Base-by-base conservation (phyloP, 139 green algal genomes). In the Asterochloris erici region DNA sequence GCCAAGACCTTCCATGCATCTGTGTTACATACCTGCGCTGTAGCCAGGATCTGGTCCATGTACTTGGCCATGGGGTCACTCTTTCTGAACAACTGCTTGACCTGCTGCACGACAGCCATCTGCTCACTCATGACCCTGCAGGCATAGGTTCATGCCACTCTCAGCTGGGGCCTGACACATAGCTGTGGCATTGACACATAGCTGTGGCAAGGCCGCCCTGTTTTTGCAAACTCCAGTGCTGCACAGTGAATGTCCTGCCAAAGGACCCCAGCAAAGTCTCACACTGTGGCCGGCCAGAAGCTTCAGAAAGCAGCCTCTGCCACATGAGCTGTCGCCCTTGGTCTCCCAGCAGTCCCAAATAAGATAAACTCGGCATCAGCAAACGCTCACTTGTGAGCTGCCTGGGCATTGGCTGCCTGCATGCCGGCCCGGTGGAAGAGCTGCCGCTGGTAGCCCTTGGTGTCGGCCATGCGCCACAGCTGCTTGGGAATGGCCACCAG, bases 401-500 rank as follows among this genome's bases (percentile, higher is more conserved):
- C 66, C 24, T 78, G 17, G 17, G 85, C 79, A 4, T 77, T 84
- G 74, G 84, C 76, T 1, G 83, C 83, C 76, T 91, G 87, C 63
- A 85, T 38, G 60, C 90, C 89, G 27, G 85, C 89, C 61, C 71
- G 76, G 80, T 92, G 89, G 77, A 63, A 85, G 27, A 89, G 60
- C 26, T 86, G 74, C 23, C 77, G 79, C 70, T 83, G 60, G 47
- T 87, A 28, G 14, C 79, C 79, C 23, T 79, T 79, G 24, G 81
- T 75, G 79, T 92, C 81, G 0, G 85, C 87, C 19, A 28, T 81
- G 19, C 80, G 69, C 90, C 90, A 94, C 29, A 94, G 88, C 81
- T 87, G 74, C 63, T 77, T 81, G 60, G 90, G 90, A 26, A 94
- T 83, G n/a, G 92, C 89, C 80, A 93, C 90, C 80, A 94, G 82